Evolutionary conservation across 805 yeast genomes (phyloP).

Genomic region (Jamesozyma piceae): DNA sequence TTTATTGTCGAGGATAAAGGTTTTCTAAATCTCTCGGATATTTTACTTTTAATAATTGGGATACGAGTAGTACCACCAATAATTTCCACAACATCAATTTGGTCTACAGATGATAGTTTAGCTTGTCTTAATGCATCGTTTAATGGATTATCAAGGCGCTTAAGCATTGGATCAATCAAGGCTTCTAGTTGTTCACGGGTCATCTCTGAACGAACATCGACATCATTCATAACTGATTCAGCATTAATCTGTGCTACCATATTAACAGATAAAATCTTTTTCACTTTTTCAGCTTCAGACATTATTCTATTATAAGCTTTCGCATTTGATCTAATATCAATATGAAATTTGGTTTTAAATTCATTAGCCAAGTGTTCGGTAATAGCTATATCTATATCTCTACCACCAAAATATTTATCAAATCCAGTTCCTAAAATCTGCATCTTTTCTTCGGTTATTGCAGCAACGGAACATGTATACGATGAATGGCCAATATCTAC

Average conservation of each 20-base stretch:
- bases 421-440: slow-evolving; percentile 82
- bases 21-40: slow-evolving; percentile 71
- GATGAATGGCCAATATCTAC: slow-evolving; percentile 96
- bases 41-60: slow-evolving; percentile 77
- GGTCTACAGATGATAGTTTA: slow-evolving; percentile 49
- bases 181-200: slow-evolving; percentile 88
- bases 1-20: slow-evolving; percentile 86
- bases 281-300: slow-evolving; percentile 82
- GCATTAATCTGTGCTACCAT: slow-evolving; percentile 84
- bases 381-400: slow-evolving; percentile 86
- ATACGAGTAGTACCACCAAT: slow-evolving; percentile 98
- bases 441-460: slow-evolving; percentile 91
- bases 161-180: slow-evolving; percentile 70
- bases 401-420: slow-evolving; percentile 95
- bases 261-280: slow-evolving; percentile 94
- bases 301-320: slow-evolving; percentile 91
- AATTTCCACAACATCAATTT: slow-evolving; percentile 82
- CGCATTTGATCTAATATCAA: slow-evolving; percentile 80
- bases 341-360: slow-evolving; percentile 83
- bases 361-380: slow-evolving; percentile 90
- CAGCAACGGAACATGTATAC: slow-evolving; percentile 78
- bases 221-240: slow-evolving; percentile 94
- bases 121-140: slow-evolving; percentile 76
- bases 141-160: slow-evolving; percentile 64
- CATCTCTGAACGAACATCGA: slow-evolving; percentile 83